phyloP scores from a whole-genome alignment of 2,329 filamentous ascomycete genomes.

The Dactylonectria macrodidyma region DNA sequence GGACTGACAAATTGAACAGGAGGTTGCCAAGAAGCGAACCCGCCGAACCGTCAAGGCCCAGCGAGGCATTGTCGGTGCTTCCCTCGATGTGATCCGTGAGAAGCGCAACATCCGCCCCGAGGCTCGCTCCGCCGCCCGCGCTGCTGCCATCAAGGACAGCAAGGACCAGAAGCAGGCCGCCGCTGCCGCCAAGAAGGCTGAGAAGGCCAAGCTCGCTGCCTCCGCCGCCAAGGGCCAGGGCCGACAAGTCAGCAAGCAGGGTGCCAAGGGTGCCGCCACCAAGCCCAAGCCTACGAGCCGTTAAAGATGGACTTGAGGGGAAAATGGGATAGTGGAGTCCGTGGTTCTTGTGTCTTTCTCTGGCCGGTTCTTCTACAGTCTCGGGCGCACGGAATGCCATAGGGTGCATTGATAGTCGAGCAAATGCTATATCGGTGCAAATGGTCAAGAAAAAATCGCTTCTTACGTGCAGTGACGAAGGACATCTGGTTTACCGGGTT shows the following conservation, averaged over 20 bases:
- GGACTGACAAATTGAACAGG: slow-evolving; percentile 74
- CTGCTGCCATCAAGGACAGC: slow-evolving; percentile 92
- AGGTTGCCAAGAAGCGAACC: slow-evolving; percentile 99
- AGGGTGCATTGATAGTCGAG: slow-evolving; percentile 61
- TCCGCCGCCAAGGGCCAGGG: slow-evolving; percentile 82
- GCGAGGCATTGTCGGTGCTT: slow-evolving; percentile 98
- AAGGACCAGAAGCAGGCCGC: slow-evolving; percentile 98
- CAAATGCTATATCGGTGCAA: slow-evolving; percentile 56
- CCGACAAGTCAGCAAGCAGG: slow-evolving; percentile 96
- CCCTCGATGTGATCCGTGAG: slow-evolving; percentile 99
- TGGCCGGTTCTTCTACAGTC: slow-evolving; percentile 60
- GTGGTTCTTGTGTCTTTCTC: slow-evolving; percentile 61
- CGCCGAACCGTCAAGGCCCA: slow-evolving; percentile 98
- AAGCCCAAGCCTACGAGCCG: slow-evolving; percentile 91
- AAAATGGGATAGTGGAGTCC: slow-evolving; percentile 54
- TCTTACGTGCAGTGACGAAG: slow-evolving; percentile 39
- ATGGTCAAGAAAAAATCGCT: slow-evolving; percentile 48
- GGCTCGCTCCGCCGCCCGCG: slow-evolving; percentile 92
- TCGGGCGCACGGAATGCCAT: slow-evolving; percentile 60
- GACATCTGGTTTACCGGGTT: slow-evolving; percentile 6
- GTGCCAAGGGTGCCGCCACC: slow-evolving; percentile 88
- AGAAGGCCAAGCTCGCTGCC: slow-evolving; percentile 96
- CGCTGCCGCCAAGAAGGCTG: slow-evolving; percentile 95
- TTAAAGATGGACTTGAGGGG: slow-evolving; percentile 59
- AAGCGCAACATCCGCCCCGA: slow-evolving; percentile 94